A percentile compares a stretch with the other conserved stretches of the same genome.
Evolutionary conservation across 495 filamentous ascomycete genomes (phyloP).

Genomic region (Podospora anserina): DNA sequence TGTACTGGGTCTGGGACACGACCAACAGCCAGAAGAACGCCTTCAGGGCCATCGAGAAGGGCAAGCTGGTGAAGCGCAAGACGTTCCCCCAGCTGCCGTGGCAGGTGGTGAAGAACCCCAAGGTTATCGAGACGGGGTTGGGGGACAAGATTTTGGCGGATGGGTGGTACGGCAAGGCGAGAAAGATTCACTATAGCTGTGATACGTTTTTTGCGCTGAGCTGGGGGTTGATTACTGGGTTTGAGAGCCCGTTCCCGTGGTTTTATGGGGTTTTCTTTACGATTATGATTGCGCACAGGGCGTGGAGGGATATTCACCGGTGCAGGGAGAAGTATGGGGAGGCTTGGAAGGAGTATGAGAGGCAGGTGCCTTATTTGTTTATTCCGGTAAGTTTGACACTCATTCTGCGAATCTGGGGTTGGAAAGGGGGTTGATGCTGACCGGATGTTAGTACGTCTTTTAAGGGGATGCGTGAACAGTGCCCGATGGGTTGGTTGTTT

Average conservation of each 20-base stretch:
- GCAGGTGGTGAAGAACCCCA: constrained; percentile 81
- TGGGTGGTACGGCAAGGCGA: constrained; percentile 90
- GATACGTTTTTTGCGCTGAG: constrained; percentile 73
- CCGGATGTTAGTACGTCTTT: background rate
- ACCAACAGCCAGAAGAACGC: constrained; percentile 93
- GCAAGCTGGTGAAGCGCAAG: constrained; percentile 66
- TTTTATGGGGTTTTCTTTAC: constrained; percentile 93
- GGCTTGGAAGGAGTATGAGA: constrained; percentile 86
- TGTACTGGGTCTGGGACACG: constrained; percentile 92
- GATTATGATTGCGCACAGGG: constrained; percentile 88
- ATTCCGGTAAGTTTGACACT: constrained; percentile 75
- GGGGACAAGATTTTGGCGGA: constrained; percentile 83
- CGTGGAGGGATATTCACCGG: constrained; percentile 75
- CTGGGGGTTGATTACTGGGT: constrained; percentile 60
- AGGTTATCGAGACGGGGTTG: constrained; percentile 71
- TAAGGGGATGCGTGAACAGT: background rate
- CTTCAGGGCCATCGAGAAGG: constrained; percentile 78
- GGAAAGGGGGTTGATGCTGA: background rate
- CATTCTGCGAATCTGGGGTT: background rate
- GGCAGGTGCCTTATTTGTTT: constrained; percentile 85
- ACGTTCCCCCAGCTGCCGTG: constrained; percentile 94
- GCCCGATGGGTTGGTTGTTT: background rate
- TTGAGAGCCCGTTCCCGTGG: constrained; percentile 87
- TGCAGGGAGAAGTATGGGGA: constrained; percentile 89
- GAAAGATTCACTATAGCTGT: constrained; percentile 94